phyloP scores from a whole-genome alignment of 2,329 filamentous ascomycete species.

The Colletotrichum lupini region DNA sequence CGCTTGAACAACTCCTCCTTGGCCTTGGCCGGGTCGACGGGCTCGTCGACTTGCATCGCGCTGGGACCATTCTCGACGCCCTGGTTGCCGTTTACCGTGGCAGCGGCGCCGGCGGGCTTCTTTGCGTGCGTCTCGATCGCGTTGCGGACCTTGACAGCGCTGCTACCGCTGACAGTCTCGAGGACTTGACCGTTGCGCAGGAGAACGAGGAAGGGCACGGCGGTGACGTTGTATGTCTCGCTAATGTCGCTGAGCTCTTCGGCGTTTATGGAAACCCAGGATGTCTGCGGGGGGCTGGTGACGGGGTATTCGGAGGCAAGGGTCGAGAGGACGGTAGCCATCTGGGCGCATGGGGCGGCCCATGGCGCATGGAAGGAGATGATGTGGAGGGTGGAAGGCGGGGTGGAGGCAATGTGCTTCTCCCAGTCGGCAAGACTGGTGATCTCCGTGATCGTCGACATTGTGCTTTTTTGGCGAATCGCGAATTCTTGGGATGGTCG shows the following conservation, averaged over 20 bases:
- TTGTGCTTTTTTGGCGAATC: conserved; percentile 48
- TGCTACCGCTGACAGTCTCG: conserved; percentile 90
- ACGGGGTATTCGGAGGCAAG: conserved; percentile 88
- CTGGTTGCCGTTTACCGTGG: conserved; percentile 49
- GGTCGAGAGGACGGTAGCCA: conserved; percentile 86
- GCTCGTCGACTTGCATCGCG: conserved; percentile 41
- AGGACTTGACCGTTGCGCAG: conserved; percentile 79
- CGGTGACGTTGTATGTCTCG: conserved; percentile 92
- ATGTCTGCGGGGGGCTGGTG: conserved; percentile 72
- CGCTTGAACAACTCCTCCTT: conserved; percentile 90
- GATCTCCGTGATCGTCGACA: conserved; percentile 85
- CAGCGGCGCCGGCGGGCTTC: conserved; percentile 51
- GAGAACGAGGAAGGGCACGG: conserved; percentile 91
- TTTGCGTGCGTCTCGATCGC: conserved; percentile 87
- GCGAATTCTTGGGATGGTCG: background rate
- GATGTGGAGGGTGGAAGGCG: conserved; percentile 78
- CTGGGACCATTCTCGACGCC: conserved; percentile 39
- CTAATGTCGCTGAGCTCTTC: conserved; percentile 94
- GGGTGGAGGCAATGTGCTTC: conserved; percentile 72
- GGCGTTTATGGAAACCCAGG: conserved; percentile 92
- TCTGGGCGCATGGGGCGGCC: conserved; percentile 96
- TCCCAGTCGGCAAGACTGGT: conserved; percentile 79
- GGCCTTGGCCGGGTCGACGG: conserved; percentile 58
- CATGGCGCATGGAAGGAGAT: conserved; percentile 97
- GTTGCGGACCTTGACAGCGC: conserved; percentile 84